phyloP scores from a whole-genome alignment of 2,329 filamentous ascomycete genomes.

The Aureobasidium sp. region DNA sequence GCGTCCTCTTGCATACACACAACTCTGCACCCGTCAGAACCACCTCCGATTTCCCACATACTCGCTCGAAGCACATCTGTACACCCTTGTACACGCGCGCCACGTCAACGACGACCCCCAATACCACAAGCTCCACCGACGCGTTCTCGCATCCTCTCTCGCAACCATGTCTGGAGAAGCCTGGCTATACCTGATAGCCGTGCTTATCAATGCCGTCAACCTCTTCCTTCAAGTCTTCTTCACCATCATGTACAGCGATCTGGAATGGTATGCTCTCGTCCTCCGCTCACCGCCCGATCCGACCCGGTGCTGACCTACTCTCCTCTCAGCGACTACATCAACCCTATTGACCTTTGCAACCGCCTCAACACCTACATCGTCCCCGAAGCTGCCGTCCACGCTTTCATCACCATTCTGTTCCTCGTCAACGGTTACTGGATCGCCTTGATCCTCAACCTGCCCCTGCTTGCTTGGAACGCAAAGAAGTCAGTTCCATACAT shows the following conservation, averaged over 20 bases:
- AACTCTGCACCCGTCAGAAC: neutral
- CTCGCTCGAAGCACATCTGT: neutral
- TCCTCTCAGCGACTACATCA: slow-evolving; percentile 83
- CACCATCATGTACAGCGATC: slow-evolving; percentile 99
- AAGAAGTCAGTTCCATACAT: slow-evolving; percentile 70
- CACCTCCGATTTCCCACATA: neutral
- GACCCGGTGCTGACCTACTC: neutral
- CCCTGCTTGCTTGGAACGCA: slow-evolving; percentile 82
- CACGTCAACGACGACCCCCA: neutral
- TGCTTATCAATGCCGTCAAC: slow-evolving; percentile 99
- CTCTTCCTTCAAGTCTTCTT: slow-evolving; percentile 99
- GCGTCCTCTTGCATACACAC: neutral
- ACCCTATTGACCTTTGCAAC: slow-evolving; percentile 99
- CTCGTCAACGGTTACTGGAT: slow-evolving; percentile 99
- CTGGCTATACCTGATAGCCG: slow-evolving; percentile 85
- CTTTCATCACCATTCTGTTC: slow-evolving; percentile 90
- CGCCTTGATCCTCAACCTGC: slow-evolving; percentile 82
- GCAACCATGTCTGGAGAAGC: slow-evolving; percentile 32
- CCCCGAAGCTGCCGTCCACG: slow-evolving; percentile 95
- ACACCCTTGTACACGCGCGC: neutral
- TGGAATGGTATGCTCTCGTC: slow-evolving; percentile 71
- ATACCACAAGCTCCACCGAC: slow-evolving; percentile 1
- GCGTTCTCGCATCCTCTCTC: neutral
- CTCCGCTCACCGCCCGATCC: neutral
- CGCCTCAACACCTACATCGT: slow-evolving; percentile 99